phyloP scores from a whole-genome alignment of 2,329 filamentous ascomycete genomes.

The Truncatella angustata region DNA sequence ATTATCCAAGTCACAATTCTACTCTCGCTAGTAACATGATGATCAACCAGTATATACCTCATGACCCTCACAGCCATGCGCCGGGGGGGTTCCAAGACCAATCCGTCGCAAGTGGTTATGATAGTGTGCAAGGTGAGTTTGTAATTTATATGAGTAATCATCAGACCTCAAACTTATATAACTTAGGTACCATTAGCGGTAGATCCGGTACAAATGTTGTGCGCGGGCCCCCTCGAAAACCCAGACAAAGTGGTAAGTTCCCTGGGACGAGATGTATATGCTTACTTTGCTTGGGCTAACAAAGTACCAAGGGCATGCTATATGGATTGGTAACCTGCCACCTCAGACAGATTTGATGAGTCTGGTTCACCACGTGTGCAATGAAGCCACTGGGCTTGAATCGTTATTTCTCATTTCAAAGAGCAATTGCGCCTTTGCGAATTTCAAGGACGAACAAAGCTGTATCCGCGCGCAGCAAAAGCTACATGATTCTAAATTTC shows the following conservation, averaged over 20 bases:
- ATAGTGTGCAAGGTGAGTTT: slow-evolving; percentile 25
- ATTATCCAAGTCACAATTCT: slow-evolving; percentile 33
- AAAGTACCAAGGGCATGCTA: slow-evolving; percentile 66
- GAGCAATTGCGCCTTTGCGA: slow-evolving; percentile 96
- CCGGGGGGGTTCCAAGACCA: slow-evolving; percentile 20
- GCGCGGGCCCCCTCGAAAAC: slow-evolving; percentile 54
- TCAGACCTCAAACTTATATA: too few species aligned
- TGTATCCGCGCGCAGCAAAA: slow-evolving; percentile 76
- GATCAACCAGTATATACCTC: slow-evolving; percentile 33
- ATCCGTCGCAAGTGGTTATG: slow-evolving; percentile 13
- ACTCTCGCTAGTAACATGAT: slow-evolving; percentile 31
- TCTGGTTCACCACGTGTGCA: slow-evolving; percentile 88
- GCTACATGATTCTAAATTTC: slow-evolving; percentile 88
- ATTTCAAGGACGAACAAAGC: slow-evolving; percentile 78
- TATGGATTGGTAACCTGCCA: slow-evolving; percentile 95
- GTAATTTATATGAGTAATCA: not conserved
- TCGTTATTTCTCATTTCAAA: slow-evolving; percentile 94
- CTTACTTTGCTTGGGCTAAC: slow-evolving; percentile 8
- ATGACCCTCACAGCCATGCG: slow-evolving; percentile 16
- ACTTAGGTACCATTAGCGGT: not conserved
- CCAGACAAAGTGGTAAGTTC: slow-evolving; percentile 59
- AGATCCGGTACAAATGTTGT: slow-evolving; percentile 37
- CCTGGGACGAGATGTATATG: too few species aligned
- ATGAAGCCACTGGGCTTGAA: slow-evolving; percentile 74
- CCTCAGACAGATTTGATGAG: slow-evolving; percentile 77